These are phyloP conservation scores for Talaromyces sp. DNA, from an alignment of 2,329 filamentous ascomycete species.

Conservation along the genomic window DNA sequence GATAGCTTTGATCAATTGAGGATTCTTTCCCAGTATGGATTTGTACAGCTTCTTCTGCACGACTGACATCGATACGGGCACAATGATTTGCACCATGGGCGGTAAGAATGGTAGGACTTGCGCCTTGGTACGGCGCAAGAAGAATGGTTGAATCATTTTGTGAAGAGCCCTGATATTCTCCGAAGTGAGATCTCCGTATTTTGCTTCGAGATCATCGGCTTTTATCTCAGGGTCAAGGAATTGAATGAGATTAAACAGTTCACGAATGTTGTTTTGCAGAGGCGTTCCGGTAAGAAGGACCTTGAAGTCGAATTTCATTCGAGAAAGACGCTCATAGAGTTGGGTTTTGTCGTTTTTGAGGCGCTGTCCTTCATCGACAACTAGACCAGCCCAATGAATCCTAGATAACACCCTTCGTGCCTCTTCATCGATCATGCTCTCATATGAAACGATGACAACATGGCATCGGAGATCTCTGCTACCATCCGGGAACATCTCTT, in stretches of 20 bases:
- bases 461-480: slow-evolving; percentile 77
- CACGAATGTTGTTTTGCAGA: slow-evolving; percentile 79
- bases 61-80: slow-evolving; percentile 92
- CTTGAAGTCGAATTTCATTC: slow-evolving; percentile 78
- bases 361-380: slow-evolving; percentile 94
- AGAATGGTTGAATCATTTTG: slow-evolving; percentile 74
- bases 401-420: slow-evolving; percentile 67
- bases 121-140: slow-evolving; percentile 79
- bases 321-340: slow-evolving; percentile 73
- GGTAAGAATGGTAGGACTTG: slow-evolving; percentile 90
- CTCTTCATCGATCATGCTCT: slow-evolving; percentile 75
- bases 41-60: slow-evolving; percentile 94
- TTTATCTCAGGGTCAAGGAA: slow-evolving; percentile 77
- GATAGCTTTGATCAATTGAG: slow-evolving; percentile 83
- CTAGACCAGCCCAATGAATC: slow-evolving; percentile 81
- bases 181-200: slow-evolving; percentile 76
- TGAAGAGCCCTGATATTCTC: slow-evolving; percentile 83
- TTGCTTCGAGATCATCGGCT: slow-evolving; percentile 71
- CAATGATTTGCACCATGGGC: slow-evolving; percentile 89
- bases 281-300: slow-evolving; percentile 87
- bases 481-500: slow-evolving; percentile 76
- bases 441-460: slow-evolving; percentile 92
- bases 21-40: slow-evolving; percentile 88
- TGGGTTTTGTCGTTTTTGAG: slow-evolving; percentile 89
- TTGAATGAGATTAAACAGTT: slow-evolving; percentile 94